phyloP scores from a whole-genome alignment of 495 filamentous ascomycete species.

The Penicillium atrosanguineum region DNA sequence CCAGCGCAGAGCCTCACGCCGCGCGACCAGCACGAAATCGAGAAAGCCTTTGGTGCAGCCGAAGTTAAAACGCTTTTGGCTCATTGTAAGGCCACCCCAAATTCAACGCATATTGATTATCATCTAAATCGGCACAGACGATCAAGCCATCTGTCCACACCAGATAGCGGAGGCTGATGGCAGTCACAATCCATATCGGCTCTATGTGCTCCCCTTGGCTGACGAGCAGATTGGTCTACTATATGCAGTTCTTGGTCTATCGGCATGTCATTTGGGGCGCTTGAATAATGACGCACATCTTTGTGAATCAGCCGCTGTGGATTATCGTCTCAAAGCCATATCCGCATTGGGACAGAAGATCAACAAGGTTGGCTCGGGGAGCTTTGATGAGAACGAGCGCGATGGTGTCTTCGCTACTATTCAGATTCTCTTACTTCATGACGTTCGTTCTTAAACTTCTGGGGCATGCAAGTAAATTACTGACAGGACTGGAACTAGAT shows the following conservation, averaged over 20 bases:
- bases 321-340: conserved; percentile 39
- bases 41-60: conserved; percentile 1
- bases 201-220: conserved; percentile 36
- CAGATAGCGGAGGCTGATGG: conserved; percentile 32
- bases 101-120: not conserved
- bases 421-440: conserved; percentile 38
- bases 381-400: conserved; percentile 28
- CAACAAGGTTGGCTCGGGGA: conserved; percentile 24
- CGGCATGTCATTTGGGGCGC: conserved; percentile 35
- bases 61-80: conserved; percentile 16
- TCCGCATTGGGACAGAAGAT: conserved; percentile 29
- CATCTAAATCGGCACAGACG: conserved; percentile 20
- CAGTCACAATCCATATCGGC: conserved; percentile 33
- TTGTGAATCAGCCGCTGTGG: conserved; percentile 29
- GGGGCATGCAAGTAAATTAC: not conserved
- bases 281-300: conserved; percentile 23
- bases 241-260: conserved; percentile 34
- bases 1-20: not conserved
- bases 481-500: conserved; percentile 19
- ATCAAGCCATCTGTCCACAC: conserved; percentile 35
- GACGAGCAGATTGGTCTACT: conserved; percentile 34
- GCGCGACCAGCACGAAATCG: not conserved
- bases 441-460: conserved; percentile 25
- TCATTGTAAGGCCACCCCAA: conserved; percentile 21
- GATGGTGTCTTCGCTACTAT: conserved; percentile 38